Conservation (phyloP, 106 monocot species). For the Allium fistulosum region DNA sequence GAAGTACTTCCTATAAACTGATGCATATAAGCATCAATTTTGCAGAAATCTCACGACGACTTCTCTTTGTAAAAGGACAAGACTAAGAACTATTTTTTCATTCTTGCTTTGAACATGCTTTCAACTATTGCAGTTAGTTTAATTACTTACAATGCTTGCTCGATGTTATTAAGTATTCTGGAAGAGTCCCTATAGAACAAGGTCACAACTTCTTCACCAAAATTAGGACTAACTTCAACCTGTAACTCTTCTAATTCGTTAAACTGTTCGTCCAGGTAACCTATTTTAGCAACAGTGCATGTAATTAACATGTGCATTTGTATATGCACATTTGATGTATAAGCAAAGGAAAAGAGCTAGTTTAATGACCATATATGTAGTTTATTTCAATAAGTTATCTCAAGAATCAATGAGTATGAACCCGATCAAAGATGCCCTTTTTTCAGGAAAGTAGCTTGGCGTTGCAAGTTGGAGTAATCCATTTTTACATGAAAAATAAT, state of each 20-base stretch:
- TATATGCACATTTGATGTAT: too few species aligned
- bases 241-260: slow-evolving; percentile 79
- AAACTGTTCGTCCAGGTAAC: slow-evolving; percentile 91
- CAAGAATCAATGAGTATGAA: slow-evolving; percentile 25
- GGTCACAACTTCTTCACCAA: slow-evolving; percentile 86
- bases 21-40: slow-evolving; percentile 66
- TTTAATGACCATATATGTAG: too few species aligned
- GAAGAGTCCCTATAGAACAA: slow-evolving; percentile 78
- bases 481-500: slow-evolving; percentile 17
- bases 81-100: background rate
- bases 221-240: slow-evolving; percentile 90
- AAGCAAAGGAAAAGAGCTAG: too few species aligned
- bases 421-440: slow-evolving; percentile 90
- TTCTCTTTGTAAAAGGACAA: slow-evolving; percentile 34
- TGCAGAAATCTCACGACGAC: slow-evolving; percentile 60
- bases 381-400: too few species aligned
- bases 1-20: slow-evolving; percentile 77
- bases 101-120: background rate
- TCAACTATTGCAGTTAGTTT: background rate
- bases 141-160: slow-evolving; percentile 70
- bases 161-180: slow-evolving; percentile 56
- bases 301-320: background rate
- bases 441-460: slow-evolving; percentile 60
- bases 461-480: slow-evolving; percentile 51
- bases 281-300: slow-evolving; percentile 13